Conservation (phyloP, 768 basidiomycete species). For the Daedaleopsis sinensis region DNA sequence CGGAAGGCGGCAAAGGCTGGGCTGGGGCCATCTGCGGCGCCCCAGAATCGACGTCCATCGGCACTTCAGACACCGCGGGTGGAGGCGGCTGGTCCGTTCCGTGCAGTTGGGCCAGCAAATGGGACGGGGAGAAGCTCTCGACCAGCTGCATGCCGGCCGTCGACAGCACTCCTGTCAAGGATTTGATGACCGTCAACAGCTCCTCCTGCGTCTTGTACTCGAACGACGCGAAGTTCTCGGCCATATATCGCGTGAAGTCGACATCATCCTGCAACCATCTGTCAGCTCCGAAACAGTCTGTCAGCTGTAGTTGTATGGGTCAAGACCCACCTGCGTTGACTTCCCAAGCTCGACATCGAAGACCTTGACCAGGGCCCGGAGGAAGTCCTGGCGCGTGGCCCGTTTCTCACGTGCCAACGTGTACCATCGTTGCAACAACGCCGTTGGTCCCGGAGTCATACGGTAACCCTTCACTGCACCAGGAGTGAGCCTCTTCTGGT, state of each 20-base stretch:
- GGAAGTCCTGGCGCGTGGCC: constrained; percentile 80
- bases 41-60: constrained; percentile 8
- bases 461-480: constrained; percentile 69
- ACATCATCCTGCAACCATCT: constrained; percentile 64
- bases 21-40: neutral
- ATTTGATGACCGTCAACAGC: constrained; percentile 80
- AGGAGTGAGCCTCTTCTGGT: constrained; percentile 63
- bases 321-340: constrained; percentile 55
- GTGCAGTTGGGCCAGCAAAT: constrained; percentile 66
- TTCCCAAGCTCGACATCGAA: constrained; percentile 73
- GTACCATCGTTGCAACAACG: constrained; percentile 90
- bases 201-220: constrained; percentile 98
- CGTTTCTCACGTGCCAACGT: constrained; percentile 90
- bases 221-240: constrained; percentile 89
- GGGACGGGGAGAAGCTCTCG: constrained; percentile 70
- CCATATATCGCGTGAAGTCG: constrained; percentile 88
- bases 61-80: neutral
- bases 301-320: neutral
- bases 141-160: constrained; percentile 83
- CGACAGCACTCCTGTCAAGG: constrained; percentile 74
- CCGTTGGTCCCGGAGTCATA: constrained; percentile 61
- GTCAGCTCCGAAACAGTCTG: neutral
- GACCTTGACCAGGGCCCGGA: constrained; percentile 78
- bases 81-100: constrained; percentile 19
- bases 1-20: neutral